phyloP scores from a whole-genome alignment of 192 early-diverging fungal genomes.

The Entomortierella parvispora region DNA sequence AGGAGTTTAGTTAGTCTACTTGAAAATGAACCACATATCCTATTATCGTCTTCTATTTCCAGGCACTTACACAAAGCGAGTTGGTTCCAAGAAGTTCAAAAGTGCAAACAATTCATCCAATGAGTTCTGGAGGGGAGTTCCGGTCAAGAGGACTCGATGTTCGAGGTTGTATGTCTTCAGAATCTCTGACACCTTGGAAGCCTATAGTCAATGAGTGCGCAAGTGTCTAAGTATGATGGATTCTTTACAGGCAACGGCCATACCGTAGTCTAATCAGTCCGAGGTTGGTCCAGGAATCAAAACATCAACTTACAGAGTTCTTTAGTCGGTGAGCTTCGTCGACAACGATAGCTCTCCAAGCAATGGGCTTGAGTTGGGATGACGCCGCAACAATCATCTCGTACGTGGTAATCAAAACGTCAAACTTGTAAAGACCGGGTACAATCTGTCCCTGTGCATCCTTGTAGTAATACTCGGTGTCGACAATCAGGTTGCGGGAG shows the following conservation, averaged over 20 bases:
- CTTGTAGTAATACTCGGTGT: conserved; percentile 76
- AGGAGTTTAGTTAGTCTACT: conserved; percentile 1
- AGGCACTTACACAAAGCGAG: conserved; percentile 64
- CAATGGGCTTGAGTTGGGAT: conserved; percentile 72
- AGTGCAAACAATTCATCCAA: conserved; percentile 86
- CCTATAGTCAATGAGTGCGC: conserved; percentile 28
- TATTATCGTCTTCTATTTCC: background rate
- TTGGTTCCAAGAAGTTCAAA: conserved; percentile 87
- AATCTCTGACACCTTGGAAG: conserved; percentile 84
- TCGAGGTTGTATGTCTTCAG: conserved; percentile 82
- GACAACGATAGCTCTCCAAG: conserved; percentile 77
- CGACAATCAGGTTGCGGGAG: conserved; percentile 79
- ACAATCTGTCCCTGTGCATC: conserved; percentile 56
- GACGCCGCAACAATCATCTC: conserved; percentile 67
- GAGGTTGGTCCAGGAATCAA: background rate
- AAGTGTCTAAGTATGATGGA: background rate
- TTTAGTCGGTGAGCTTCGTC: conserved; percentile 91
- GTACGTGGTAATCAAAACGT: conserved; percentile 69
- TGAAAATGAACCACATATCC: background rate
- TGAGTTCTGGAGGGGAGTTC: conserved; percentile 88
- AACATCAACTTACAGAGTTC: conserved; percentile 67
- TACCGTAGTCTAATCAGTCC: background rate
- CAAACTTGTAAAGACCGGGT: conserved; percentile 66
- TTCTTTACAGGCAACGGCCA: background rate
- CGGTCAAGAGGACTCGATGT: conserved; percentile 83